These are phyloP conservation scores for Loxodes magnus DNA, from an alignment of 73 alveolate genomes.

Conservation along the genomic window DNA sequence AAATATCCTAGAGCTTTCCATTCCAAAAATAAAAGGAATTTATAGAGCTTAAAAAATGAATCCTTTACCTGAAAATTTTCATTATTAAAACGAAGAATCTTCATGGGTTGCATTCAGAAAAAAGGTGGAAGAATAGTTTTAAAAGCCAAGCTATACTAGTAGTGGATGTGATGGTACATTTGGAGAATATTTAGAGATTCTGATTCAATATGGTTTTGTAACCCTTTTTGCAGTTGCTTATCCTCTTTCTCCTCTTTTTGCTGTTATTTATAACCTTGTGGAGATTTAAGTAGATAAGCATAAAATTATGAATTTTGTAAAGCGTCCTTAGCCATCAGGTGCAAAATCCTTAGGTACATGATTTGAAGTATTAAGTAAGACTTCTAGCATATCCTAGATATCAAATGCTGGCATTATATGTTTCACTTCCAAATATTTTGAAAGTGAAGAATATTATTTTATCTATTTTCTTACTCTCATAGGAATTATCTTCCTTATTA, in stretches of 20 bases:
- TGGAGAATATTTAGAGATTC: slow-evolving; percentile 32
- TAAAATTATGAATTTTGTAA: slow-evolving; percentile 14
- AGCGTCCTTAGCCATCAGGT: slow-evolving; percentile 36
- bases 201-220: slow-evolving; percentile 23
- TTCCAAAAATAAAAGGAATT: slow-evolving; percentile 6
- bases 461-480: not conserved
- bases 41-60: slow-evolving; percentile 8
- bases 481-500: not conserved
- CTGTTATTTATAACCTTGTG: slow-evolving; percentile 9
- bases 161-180: slow-evolving; percentile 43
- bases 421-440: slow-evolving; percentile 2
- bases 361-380: slow-evolving; percentile 16
- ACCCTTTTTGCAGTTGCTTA: slow-evolving; percentile 34
- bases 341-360: slow-evolving; percentile 40
- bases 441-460: not conserved
- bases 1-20: slow-evolving; percentile 17
- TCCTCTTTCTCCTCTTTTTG: slow-evolving; percentile 26
- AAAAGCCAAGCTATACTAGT: slow-evolving; percentile 11
- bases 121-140: slow-evolving; percentile 20
- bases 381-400: slow-evolving; percentile 18
- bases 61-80: not conserved
- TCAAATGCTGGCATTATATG: slow-evolving; percentile 30
- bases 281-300: slow-evolving; percentile 30
- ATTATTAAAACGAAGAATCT: too few relatives aligned
- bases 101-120: slow-evolving; percentile 16